Evolutionary conservation across 768 basidiomycete genomes (phyloP).

Genomic region (Suillus weaverae): DNA sequence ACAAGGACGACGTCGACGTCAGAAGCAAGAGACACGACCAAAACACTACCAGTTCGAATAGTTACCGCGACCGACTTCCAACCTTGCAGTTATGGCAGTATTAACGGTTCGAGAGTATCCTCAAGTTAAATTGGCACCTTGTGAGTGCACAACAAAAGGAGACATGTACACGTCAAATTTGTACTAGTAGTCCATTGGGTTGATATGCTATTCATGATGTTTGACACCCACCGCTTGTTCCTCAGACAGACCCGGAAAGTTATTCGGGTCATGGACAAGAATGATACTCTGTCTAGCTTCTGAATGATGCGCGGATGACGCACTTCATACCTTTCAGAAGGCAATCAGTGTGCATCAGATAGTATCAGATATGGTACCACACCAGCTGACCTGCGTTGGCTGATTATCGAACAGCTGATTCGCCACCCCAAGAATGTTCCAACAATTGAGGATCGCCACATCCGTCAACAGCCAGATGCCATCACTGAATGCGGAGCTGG

Average conservation of each 20-base stretch:
- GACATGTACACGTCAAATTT: neutral
- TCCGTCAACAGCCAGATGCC: neutral
- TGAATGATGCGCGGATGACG: neutral
- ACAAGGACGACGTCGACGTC: neutral
- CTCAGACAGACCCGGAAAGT: neutral
- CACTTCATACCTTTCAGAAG: neutral
- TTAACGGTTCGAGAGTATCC: neutral
- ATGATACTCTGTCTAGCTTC: neutral
- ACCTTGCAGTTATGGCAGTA: neutral
- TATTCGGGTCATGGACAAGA: neutral
- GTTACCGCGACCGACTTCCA: neutral
- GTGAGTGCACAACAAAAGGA: neutral
- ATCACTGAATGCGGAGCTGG: neutral
- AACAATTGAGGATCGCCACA: neutral
- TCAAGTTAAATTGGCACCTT: neutral
- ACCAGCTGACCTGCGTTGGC: neutral
- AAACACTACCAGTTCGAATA: neutral
- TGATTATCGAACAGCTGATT: neutral
- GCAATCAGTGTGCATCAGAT: neutral
- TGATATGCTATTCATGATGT: neutral
- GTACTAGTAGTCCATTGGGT: neutral
- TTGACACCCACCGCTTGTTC: neutral
- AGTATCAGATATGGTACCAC: neutral
- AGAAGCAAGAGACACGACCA: neutral
- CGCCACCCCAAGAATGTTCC: neutral